Evolutionary conservation across 1,139 yeast species (phyloP), one percentile per base, ranked within the genome.

Genomic region (Candida tropicalis): DNA sequence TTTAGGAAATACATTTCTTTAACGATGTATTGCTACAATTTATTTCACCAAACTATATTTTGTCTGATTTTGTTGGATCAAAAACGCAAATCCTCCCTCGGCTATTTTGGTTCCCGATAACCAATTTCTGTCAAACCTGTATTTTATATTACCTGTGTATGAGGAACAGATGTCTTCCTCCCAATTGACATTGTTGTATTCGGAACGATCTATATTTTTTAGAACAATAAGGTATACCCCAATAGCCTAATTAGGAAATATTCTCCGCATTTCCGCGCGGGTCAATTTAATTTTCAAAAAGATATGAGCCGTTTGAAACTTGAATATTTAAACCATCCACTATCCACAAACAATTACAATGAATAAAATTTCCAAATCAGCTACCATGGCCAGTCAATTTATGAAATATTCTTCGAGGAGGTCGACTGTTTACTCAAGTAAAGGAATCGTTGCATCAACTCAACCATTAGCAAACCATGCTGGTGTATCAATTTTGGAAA

Each of bases 381-480:
- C 35, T 20, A 31, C 24, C 13, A 31, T 31, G 35, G 49, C 52
- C 2, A 40, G 20, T 5, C 59, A 58, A 23, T 59, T 50, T 29
- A 53, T 52, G 48, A 61, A 59, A 38, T 80, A 75, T 59, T 56
- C 63, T 12, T 84, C 93, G 3, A 70, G 95, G 54, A 72, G 95
- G 45, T 85, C 95, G 0, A 84, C 85, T 0, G 95, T 87, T 4
- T 84, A 84, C 58, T 84, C 95, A 7, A 68, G 82, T 35, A 80
- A 77, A 56, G 95, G 95, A 2, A 79, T 87, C 47, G 91, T 86
- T 3, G 74, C 88, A 1, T 82, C 91, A 2, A 70, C 90, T 0
- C 95, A 87, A 62, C 87, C 93, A 1, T 64, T 84, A 39, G 95
- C 95, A 26, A 80, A 82, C 44, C 80, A 87, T 3, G 93, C 90